phyloP scores from a whole-genome alignment of 2,329 filamentous ascomycete species.

The Cercospora zeina region DNA sequence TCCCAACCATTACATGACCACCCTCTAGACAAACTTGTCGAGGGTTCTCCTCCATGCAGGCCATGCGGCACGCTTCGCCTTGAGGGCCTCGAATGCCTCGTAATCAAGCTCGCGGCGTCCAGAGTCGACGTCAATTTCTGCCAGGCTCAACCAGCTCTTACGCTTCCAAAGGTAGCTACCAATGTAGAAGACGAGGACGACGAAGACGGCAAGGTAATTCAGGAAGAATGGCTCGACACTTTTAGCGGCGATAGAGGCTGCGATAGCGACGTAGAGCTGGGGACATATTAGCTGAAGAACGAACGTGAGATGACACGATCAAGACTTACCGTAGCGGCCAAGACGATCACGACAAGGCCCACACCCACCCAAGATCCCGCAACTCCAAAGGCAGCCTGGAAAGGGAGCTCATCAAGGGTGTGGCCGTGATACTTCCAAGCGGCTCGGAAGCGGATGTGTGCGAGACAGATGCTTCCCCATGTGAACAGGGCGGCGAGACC shows the following conservation, averaged over 20 bases:
- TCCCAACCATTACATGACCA: background rate
- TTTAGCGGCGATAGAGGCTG: slow-evolving; percentile 41
- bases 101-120: slow-evolving; percentile 66
- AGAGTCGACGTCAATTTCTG: slow-evolving; percentile 66
- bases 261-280: slow-evolving; percentile 54
- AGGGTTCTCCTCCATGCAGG: slow-evolving; percentile 52
- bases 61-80: slow-evolving; percentile 53
- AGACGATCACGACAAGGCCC: slow-evolving; percentile 70
- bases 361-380: slow-evolving; percentile 79
- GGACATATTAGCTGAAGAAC: background rate
- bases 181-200: slow-evolving; percentile 57
- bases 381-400: slow-evolving; percentile 75
- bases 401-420: slow-evolving; percentile 74
- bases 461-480: slow-evolving; percentile 68
- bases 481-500: slow-evolving; percentile 74
- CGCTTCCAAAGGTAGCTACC: slow-evolving; percentile 65
- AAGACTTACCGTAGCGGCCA: slow-evolving; percentile 63
- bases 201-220: slow-evolving; percentile 55
- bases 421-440: slow-evolving; percentile 63
- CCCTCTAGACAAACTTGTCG: slow-evolving; percentile 34
- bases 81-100: slow-evolving; percentile 61
- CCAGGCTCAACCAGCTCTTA: slow-evolving; percentile 57
- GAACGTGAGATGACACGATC: background rate
- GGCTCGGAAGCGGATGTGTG: slow-evolving; percentile 65
- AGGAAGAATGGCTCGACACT: slow-evolving; percentile 51